These are phyloP conservation scores for Pilasporangium apinafurcum DNA, from an alignment of 352 stramenopile genomes.

Conservation along the genomic window DNA sequence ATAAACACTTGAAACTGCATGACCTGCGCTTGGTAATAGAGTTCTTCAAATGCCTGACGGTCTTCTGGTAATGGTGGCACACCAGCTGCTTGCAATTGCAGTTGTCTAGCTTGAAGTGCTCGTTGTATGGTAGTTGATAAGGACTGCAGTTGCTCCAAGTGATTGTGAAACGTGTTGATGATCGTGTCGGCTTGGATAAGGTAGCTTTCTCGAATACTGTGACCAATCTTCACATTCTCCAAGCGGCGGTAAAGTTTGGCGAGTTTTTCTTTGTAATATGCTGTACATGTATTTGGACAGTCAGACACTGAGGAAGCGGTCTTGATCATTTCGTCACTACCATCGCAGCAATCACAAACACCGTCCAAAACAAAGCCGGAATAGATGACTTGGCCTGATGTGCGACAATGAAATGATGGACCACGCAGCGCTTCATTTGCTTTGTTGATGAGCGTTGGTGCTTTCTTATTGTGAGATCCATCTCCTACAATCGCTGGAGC, in stretches of 20 bases:
- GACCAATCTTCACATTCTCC: conserved; percentile 14
- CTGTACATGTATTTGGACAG: conserved; percentile 40
- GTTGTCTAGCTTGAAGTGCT: conserved; percentile 21
- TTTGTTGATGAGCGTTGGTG: no score
- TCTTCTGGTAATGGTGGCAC: conserved; percentile 14
- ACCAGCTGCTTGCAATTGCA: conserved; percentile 10
- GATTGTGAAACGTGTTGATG: conserved; percentile 12
- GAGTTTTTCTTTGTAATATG: conserved; percentile 12
- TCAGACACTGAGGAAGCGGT: no score
- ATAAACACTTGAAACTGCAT: conserved; percentile 49
- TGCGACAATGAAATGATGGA: conserved; percentile 30
- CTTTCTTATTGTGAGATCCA: no score
- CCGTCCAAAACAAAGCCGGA: conserved; percentile 81
- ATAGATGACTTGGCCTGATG: conserved; percentile 25
- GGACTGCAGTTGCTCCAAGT: conserved; percentile 16
- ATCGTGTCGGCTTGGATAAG: conserved; percentile 10
- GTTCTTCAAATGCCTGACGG: conserved; percentile 25
- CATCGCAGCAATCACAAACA: conserved; percentile 98
- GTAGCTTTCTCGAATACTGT: conserved; percentile 16
- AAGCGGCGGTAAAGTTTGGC: conserved; percentile 11
- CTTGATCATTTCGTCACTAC: conserved; percentile 80
- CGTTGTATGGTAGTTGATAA: conserved; percentile 12
- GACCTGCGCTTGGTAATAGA: conserved; percentile 40
- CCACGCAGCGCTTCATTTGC: no score
- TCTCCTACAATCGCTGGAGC: no score